Evolutionary conservation across 179 eudicot genomes (phyloP), one percentile per base, ranked within the genome.

Genomic region (Pouteria campechiana): DNA sequence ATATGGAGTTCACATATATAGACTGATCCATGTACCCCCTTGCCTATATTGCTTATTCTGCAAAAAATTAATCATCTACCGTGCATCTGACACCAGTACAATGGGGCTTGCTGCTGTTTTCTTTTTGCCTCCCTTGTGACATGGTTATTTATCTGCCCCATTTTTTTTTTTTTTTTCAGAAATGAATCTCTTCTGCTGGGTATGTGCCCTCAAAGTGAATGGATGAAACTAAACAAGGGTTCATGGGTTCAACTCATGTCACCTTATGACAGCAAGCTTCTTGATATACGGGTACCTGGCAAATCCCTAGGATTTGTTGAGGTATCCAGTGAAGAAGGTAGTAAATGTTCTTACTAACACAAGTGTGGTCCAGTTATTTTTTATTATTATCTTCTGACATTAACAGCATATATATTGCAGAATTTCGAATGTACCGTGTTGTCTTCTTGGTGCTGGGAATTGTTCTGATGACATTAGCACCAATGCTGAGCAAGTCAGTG

Each of bases 161-260:
- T 18, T 35, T 24, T 52, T n/a, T 6, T 19, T 21, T 32, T 38
- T 25, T 7, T 44, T 35, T 44, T 27, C 67, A 92, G 99, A 76
- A 92, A 87, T 59, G 13, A 45, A 19, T 79, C 99, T 56, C 72
- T 92, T 38, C 78, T 72, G 50, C 37, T 87, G 29, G 96, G 88
- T 25, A 74, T 92, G 99, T 92, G 99, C 61, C 74, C 88, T 46
- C 75, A 57, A 45, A 74, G 69, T 40, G 73, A 71, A 39, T 92
- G 96, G 96, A 74, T 73, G 49, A 92, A 67, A 63, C 77, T 75
- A 46, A 42, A 64, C 17, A 71, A 75, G 54, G 93, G 74, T 44
- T 68, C 70, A 37, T 83, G 94, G 86, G 71, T 71, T 32, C 48
- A 61, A 55, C 62, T 81, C 50, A 82, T 87, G 93, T 92, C 96